Percentiles rank a stretch among this genome's conserved stretches.
These are phyloP conservation scores for Phytophthora capsici DNA, from an alignment of 352 stramenopile species.

Conservation along the genomic window DNA sequence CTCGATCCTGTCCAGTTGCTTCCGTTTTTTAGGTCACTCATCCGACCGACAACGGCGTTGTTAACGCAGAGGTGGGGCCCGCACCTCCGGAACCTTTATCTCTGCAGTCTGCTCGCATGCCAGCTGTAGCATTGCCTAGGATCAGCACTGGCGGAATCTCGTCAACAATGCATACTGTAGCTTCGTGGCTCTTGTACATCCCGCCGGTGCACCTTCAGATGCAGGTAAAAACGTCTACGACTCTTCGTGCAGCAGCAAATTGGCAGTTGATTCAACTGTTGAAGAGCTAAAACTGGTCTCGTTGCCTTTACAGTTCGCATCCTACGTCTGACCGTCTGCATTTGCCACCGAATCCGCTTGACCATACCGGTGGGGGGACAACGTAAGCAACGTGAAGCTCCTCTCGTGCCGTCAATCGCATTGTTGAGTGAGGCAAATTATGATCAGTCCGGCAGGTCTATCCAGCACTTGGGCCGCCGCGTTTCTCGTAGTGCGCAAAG, in stretches of 20 bases:
- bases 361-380: conserved; percentile 11
- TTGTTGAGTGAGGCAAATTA: conserved; percentile 21
- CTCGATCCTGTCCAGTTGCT: conserved; percentile 3
- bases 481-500: conserved; percentile 29
- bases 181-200: conserved; percentile 1
- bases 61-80: conserved; percentile 16
- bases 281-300: background rate
- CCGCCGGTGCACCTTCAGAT: conserved; percentile 26
- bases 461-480: conserved; percentile 6
- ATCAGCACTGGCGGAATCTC: background rate
- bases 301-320: conserved; percentile 18
- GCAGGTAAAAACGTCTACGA: conserved; percentile 14
- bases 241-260: background rate
- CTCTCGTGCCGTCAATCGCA: conserved; percentile 8
- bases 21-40: background rate
- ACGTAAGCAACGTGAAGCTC: conserved; percentile 7
- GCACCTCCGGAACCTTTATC: conserved; percentile 34
- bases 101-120: conserved; percentile 17
- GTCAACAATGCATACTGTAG: no score
- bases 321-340: conserved; percentile 16
- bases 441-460: conserved; percentile 25
- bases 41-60: no score
- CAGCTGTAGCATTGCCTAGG: conserved; percentile 18
- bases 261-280: background rate
- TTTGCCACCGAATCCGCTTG: conserved; percentile 7